A percentile compares a stretch with the other conserved stretches of the same genome.
These are phyloP conservation scores for Populus davidiana DNA, from an alignment of 345 rosid species.

Conservation along the genomic window DNA sequence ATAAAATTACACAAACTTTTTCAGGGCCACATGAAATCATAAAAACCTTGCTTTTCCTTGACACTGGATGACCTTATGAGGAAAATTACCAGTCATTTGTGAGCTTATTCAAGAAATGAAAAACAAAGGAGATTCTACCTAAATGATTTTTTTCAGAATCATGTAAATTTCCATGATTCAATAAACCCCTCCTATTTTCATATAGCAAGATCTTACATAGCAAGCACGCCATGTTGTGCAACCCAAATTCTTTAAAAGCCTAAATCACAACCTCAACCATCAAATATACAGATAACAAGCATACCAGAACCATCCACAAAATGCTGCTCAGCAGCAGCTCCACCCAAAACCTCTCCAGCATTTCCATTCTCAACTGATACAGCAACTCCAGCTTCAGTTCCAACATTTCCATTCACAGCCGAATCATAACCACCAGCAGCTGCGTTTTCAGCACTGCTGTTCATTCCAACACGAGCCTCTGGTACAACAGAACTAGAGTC, in stretches of 20 bases:
- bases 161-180: not conserved
- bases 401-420: conserved; percentile 55
- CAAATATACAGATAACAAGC: not conserved
- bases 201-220: not conserved
- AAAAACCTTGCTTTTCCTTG: not conserved
- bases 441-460: conserved; percentile 19
- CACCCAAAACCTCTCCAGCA: conserved; percentile 38
- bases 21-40: not conserved
- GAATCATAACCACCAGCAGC: conserved; percentile 31
- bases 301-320: conserved; percentile 57
- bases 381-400: conserved; percentile 29
- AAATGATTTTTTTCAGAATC: not conserved
- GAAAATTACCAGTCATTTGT: not conserved
- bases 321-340: conserved; percentile 37
- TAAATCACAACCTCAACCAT: not conserved
- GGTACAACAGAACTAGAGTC: conserved; percentile 24
- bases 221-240: not conserved
- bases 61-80: not conserved
- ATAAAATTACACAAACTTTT: not conserved
- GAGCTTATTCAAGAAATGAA: not conserved
- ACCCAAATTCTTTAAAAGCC: not conserved
- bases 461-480: conserved; percentile 25
- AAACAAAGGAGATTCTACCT: not conserved
- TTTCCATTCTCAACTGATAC: conserved; percentile 57
- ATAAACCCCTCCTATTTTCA: not conserved